Percentiles rank a stretch among this genome's conserved stretches.
Evolutionary conservation across 2,329 filamentous ascomycete genomes (phyloP).

Genomic region (Aspergillus pseudonomiae): DNA sequence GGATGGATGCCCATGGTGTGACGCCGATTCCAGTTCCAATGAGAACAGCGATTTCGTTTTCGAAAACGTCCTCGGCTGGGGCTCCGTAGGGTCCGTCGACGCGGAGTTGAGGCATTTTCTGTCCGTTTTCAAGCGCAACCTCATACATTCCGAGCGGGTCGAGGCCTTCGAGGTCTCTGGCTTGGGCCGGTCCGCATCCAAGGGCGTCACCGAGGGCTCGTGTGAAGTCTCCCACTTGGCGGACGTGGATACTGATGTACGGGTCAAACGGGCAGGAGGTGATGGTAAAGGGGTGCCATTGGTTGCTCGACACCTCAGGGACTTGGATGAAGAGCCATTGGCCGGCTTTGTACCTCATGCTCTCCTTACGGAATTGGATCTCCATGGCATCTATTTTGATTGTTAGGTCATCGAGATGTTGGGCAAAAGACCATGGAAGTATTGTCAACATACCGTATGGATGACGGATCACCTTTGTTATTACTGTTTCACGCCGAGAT

Average conservation of each 20-base stretch:
- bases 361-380: conserved; percentile 94
- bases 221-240: conserved; percentile 96
- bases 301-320: conserved; percentile 80
- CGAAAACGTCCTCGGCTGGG: conserved; percentile 96
- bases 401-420: neutral
- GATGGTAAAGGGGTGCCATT: conserved; percentile 99
- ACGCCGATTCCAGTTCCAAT: conserved; percentile 82
- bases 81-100: conserved; percentile 97
- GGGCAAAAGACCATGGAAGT: neutral
- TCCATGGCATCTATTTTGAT: conserved; percentile 78
- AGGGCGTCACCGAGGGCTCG: conserved; percentile 89
- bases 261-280: conserved; percentile 96
- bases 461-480: conserved; percentile 91
- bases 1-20: conserved; percentile 82
- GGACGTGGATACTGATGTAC: conserved; percentile 91
- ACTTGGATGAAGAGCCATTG: conserved; percentile 98
- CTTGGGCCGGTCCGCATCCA: conserved; percentile 85
- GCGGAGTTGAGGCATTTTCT: conserved; percentile 85
- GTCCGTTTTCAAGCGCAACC: conserved; percentile 88
- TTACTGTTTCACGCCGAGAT: conserved; percentile 79
- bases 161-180: conserved; percentile 85
- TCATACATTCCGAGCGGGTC: conserved; percentile 98
- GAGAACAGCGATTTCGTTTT: conserved; percentile 79
- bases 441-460: conserved; percentile 71
- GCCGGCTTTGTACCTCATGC: conserved; percentile 96